A percentile compares a stretch with the other conserved stretches of the same genome.
Evolutionary conservation across 805 yeast species (phyloP).

Genomic region (Candida nemodendra): DNA sequence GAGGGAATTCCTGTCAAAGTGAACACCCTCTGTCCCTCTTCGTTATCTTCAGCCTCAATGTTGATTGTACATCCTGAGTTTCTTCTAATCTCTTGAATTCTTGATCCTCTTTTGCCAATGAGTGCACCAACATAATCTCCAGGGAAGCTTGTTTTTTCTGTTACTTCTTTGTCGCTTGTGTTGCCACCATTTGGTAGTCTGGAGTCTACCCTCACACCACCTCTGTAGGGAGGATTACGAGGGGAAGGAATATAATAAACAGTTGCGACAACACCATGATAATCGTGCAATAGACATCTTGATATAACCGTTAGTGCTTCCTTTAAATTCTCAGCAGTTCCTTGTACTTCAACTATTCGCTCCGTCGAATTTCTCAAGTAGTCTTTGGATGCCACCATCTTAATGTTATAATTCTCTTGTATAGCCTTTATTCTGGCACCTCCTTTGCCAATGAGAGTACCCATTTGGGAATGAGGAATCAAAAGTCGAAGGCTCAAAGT

Average conservation of each 20-base stretch:
- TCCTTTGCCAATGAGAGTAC: slow-evolving; percentile 81
- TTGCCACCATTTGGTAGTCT: slow-evolving; percentile 15
- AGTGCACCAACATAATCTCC: slow-evolving; percentile 85
- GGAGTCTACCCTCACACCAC: slow-evolving; percentile 10
- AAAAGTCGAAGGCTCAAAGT: slow-evolving; percentile 63
- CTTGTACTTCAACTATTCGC: slow-evolving; percentile 84
- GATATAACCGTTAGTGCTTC: slow-evolving; percentile 57
- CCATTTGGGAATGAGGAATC: slow-evolving; percentile 83
- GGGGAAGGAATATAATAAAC: slow-evolving; percentile 58
- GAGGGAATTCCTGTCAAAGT: slow-evolving; percentile 62
- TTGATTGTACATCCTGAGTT: slow-evolving; percentile 75
- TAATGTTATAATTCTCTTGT: slow-evolving; percentile 65
- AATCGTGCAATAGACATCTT: slow-evolving; percentile 73
- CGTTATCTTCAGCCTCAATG: slow-evolving; percentile 68
- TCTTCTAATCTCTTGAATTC: slow-evolving; percentile 83
- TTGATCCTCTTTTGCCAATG: slow-evolving; percentile 80
- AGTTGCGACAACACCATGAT: slow-evolving; percentile 63
- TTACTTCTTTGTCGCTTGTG: slow-evolving; percentile 22
- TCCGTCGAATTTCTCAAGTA: slow-evolving; percentile 80
- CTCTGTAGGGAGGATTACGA: slow-evolving; percentile 18
- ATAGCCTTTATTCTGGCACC: slow-evolving; percentile 79
- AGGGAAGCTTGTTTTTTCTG: slow-evolving; percentile 59
- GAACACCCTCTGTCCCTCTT: slow-evolving; percentile 63
- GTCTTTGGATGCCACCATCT: slow-evolving; percentile 85
- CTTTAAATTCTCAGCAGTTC: slow-evolving; percentile 62